Base-by-base conservation (phyloP, 2,329 filamentous ascomycete genomes). In the Arthrobotrys megalospora region DNA sequence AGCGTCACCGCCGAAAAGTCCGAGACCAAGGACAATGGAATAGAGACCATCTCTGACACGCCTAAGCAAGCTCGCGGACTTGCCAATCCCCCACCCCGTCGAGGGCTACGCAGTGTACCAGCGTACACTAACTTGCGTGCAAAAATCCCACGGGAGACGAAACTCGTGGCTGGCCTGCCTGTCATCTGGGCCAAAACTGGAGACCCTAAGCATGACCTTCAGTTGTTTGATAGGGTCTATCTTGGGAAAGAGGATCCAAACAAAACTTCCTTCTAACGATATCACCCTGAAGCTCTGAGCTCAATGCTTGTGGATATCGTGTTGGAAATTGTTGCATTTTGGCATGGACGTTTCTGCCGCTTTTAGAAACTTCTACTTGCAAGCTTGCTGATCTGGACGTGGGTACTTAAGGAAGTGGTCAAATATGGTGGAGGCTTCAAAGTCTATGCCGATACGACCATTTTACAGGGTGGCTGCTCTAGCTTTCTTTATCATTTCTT, bases 111-210 rank as follows among this genome's bases (percentile, higher is more conserved):
- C 8, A 41, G 16, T 36, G 36, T 41, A 4, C 55, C 34, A 1
- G 21, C 3, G 1, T 60, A 60, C 19, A 38, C 11, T 3, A 72
- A 72, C 12, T 6, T 64, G 10, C 52, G 47, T 21, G 34, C 68
- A n/a, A 50, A 38, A 14, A 55, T 47, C 19, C 36, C 38, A 3
- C 24, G 14, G 6, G 53, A 60, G 66, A 69, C 21, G 2, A 64
- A 34, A n/a, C 41, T n/a, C 24, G 36, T 65, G 10, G 58, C 47
- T 4, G 68, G 68, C 12, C 47, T 72, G 3, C 68, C 68, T 6
- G 36, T 72, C 68, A 65, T 72, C 68, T 72, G 52, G 68, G 58
- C 62, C n/a, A 72, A 64, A 43, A 72, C 68, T n/a, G 68, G 68
- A 1, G 48, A 72, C 24, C 55, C 58, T 0, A 64, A 53, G 24